Base-by-base conservation (phyloP, 306 rosid species). In the Vachellia pachyceras region DNA sequence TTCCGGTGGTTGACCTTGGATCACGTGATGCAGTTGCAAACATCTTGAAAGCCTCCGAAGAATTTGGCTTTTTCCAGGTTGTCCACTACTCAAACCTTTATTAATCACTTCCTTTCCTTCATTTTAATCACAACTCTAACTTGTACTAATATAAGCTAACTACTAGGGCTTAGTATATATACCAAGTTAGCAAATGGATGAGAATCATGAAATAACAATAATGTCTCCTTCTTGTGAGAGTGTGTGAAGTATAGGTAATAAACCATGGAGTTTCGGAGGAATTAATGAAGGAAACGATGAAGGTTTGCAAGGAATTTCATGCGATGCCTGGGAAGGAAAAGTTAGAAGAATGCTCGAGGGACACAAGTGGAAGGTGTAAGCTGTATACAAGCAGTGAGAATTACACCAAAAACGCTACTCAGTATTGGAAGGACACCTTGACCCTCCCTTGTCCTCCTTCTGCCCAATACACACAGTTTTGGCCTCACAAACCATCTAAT, bases 41-140 rank as follows among this genome's bases (percentile, higher is more conserved):
- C 25, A 80, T 94, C 72, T 18, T 85, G 73, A 74, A 90, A 79
- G 95, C 95, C 35, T 71, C 88, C 1, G 15, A 88, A 11, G 91
- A 94, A 5, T 90, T 78, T 37, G 98, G 95, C 9, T 88, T 91
- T 82, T 94, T 94, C 47, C 95, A 94, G 94, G 97, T 90, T 90
- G 22, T 60, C 42, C 47, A 39, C 71, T 18, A 64, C 69, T 35
- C 41, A 13, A 23, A 9, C 54, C 54, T 47, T 47, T 13, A 41
- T 41, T 41, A 7, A 10, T 6, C 8, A 10, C 8, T n/a, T n/a
- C n/a, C n/a, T n/a, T n/a, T n/a, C n/a, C n/a, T n/a, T n/a, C n/a
- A n/a, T 41, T 22, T 12, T 58, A 29, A 23, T 10, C 39, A 25
- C 68, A 61, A 10, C 64, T 9, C 64, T 45, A 7, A 7, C 10